Percentiles rank a stretch among this genome's conserved stretches.
Conservation (phyloP, 371 early-diverging fungal species). For the Smittium mucronatum region DNA sequence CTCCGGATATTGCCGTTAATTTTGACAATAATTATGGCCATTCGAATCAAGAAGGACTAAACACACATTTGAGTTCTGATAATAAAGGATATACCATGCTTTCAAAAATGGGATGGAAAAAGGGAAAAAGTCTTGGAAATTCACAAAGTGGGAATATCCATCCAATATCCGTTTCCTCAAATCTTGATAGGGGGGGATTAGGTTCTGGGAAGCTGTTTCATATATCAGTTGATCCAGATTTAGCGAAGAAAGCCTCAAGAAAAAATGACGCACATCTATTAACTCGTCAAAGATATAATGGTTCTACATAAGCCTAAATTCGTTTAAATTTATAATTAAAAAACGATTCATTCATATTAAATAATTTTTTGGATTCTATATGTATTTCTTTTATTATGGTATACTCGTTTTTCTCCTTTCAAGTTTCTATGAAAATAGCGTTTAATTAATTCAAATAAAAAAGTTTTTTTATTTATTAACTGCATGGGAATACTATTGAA, state of each 20-base stretch:
- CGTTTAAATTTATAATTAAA: no score
- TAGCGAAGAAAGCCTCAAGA: neutral
- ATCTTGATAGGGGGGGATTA: neutral
- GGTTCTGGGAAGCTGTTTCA: neutral
- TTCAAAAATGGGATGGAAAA: constrained; percentile 13
- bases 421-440: no score
- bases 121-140: constrained; percentile 9
- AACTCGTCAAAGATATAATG: neutral
- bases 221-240: neutral
- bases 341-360: no score
- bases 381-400: no score
- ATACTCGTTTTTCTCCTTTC: no score
- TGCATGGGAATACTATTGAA: no score
- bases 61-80: neutral
- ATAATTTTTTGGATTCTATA: no score
- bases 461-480: no score
- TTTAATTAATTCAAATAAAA: no score
- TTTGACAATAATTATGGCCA: neutral
- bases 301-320: no score
- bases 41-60: neutral
- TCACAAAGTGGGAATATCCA: neutral
- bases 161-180: neutral
- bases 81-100: constrained; percentile 11
- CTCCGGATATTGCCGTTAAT: neutral
- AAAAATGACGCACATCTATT: neutral